Conservation (phyloP, 805 yeast genomes). For the Yarrowia alimentaria region DNA sequence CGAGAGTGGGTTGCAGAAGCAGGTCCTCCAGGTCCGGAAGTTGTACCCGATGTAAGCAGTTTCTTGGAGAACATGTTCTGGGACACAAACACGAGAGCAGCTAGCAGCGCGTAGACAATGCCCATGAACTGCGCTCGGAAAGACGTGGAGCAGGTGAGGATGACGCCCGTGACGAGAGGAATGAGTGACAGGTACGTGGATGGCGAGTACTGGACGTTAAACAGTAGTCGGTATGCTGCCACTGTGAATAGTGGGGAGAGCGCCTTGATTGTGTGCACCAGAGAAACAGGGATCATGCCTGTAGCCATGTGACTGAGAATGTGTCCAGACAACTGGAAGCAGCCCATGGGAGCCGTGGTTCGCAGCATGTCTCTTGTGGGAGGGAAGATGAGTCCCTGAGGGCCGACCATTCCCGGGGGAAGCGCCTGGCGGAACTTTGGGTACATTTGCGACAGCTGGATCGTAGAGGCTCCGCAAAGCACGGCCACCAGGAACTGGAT, state of each 20-base stretch:
- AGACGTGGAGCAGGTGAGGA: constrained; percentile 53
- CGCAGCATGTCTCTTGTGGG: constrained; percentile 37
- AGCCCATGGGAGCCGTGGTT: constrained; percentile 85
- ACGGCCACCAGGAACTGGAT: constrained; percentile 78
- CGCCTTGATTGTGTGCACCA: constrained; percentile 93
- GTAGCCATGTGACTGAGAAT: constrained; percentile 91
- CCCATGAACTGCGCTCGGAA: constrained; percentile 56
- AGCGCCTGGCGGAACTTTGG: constrained; percentile 39
- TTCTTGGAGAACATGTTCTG: constrained; percentile 87
- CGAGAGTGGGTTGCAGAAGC: constrained; percentile 10
- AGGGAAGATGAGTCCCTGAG: constrained; percentile 34
- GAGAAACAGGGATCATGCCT: constrained; percentile 83
- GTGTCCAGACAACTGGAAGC: constrained; percentile 90
- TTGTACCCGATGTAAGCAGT: constrained; percentile 52
- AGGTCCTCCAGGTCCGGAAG: constrained; percentile 19
- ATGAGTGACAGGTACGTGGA: constrained; percentile 75
- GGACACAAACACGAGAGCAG: constrained; percentile 74
- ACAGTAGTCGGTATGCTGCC: constrained; percentile 63
- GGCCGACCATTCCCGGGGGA: constrained; percentile 41
- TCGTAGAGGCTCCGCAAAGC: constrained; percentile 51
- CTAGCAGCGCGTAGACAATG: constrained; percentile 60
- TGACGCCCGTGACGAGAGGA: constrained; percentile 82
- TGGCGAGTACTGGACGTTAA: constrained; percentile 54
- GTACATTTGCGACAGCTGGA: constrained; percentile 41
- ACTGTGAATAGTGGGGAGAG: constrained; percentile 89